phyloP scores from a whole-genome alignment of 768 basidiomycete genomes.

The Podaxis pistillaris region DNA sequence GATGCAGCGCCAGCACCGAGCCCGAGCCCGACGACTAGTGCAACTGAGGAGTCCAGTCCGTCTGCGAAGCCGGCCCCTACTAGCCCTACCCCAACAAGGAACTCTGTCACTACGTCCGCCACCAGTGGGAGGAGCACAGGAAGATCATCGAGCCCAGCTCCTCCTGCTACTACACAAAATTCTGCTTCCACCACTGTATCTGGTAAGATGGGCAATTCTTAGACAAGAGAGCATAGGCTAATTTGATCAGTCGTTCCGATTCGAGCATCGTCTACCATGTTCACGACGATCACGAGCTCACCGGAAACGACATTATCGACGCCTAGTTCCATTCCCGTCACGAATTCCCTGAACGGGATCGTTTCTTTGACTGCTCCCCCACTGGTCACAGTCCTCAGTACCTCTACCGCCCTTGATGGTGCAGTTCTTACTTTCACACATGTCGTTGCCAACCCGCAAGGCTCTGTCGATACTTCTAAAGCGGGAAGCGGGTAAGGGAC shows the following conservation, averaged over 20 bases:
- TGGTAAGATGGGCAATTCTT: neutral
- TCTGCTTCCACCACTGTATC: neutral
- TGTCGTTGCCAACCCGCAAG: conserved; percentile 48
- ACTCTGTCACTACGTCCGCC: neutral
- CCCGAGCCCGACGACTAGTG: neutral
- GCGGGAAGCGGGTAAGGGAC: neutral
- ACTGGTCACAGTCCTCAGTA: conserved; percentile 43
- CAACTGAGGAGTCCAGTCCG: neutral
- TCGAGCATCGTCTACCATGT: conserved; percentile 5
- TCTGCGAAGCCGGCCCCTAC: neutral
- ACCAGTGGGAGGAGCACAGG: neutral
- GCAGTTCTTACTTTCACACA: conserved; percentile 47
- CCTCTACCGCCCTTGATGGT: conserved; percentile 46
- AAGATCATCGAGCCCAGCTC: neutral
- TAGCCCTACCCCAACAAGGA: neutral
- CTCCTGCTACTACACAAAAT: neutral
- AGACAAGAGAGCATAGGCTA: neutral
- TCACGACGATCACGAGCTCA: conserved; percentile 34
- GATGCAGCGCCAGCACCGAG: neutral
- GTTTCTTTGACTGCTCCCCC: conserved; percentile 41
- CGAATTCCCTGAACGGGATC: conserved; percentile 33
- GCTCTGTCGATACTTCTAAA: conserved; percentile 14
- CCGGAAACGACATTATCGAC: conserved; percentile 43
- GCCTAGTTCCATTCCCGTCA: conserved; percentile 41
- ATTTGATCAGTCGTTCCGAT: conserved; percentile 11